Percentiles rank a stretch among this genome's conserved stretches.
These are phyloP conservation scores for Colletotrichum viniferum DNA, from an alignment of 2,329 filamentous ascomycete genomes.

Conservation along the genomic window DNA sequence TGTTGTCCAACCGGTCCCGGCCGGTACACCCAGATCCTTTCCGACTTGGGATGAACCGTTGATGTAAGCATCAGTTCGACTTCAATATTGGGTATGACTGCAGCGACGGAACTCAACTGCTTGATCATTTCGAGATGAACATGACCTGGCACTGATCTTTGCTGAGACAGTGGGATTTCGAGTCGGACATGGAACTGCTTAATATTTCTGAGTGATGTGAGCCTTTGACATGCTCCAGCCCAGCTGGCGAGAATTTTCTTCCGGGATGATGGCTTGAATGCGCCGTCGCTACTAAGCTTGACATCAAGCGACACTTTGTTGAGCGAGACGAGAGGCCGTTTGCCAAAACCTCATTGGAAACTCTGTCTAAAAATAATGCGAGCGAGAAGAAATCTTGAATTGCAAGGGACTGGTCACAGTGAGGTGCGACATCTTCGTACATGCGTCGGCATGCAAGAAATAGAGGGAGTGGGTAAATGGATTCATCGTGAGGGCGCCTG, in stretches of 20 bases:
- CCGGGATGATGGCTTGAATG: conserved; percentile 4
- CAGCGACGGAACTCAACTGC: neutral
- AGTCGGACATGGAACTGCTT: neutral
- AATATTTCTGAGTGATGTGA: neutral
- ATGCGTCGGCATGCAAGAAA: neutral
- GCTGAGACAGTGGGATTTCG: neutral
- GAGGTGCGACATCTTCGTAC: neutral
- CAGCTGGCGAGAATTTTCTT: neutral
- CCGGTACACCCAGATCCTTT: neutral
- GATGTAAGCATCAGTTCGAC: neutral
- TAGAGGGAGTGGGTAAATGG: neutral
- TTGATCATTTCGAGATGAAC: neutral
- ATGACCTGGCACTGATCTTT: neutral
- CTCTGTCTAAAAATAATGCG: neutral
- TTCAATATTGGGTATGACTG: neutral
- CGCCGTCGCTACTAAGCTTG: neutral
- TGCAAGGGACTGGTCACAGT: conserved; percentile 2
- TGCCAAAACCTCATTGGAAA: neutral
- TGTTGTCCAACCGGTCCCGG: neutral
- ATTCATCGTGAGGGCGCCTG: neutral
- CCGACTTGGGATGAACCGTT: neutral
- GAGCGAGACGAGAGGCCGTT: neutral
- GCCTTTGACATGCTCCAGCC: neutral
- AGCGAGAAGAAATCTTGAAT: neutral
- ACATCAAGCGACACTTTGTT: neutral